Base-by-base conservation (phyloP, 2,329 filamentous ascomycete species). In the Clarireedia paspali region DNA sequence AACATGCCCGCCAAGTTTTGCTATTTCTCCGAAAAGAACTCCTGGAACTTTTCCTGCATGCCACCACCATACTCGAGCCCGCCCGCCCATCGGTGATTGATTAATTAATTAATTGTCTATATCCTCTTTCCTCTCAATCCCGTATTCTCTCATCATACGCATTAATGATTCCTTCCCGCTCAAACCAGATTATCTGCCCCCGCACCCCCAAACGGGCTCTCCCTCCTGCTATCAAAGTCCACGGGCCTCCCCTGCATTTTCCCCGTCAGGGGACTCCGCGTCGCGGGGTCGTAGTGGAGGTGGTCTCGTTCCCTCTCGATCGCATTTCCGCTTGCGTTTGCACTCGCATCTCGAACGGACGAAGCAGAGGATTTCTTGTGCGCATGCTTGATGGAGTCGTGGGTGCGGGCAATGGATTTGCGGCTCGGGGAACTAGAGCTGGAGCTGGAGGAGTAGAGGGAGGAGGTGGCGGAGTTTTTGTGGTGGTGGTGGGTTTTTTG, bases 281-380 rank as follows among this genome's bases (percentile, higher is more conserved):
- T 2, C 5, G 45, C 34, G 3, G 52, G 52, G 26, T 55, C 52
- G n/a, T 55, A 49, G 24, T 55, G 46, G n/a, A 55, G 34, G 14
- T 44, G 36, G 34, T 55, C 52, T 15, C 52, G 12, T 27, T 27
- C 24, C 23, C 24, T 15, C 26, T 14, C 10, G n/a, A 6, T n/a
- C n/a, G 9, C 39, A 12, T 17, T 45, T 23, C 6, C 6, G 12
- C n/a, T 26, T 12, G 42, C 27, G 27, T 17, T 45, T 5, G 17
- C 6, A 24, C n/a, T 26, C 20, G 42, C 27, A 1, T 30, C 27
- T 9, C 27, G 6, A 4, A 30, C 10, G 3, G 27, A 30, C 27
- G 27, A 30, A 30, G 7, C 10, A 7, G 51, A 48, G 12, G 23
- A 27, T 36, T 50, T 49, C 20, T 45, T 45, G 23, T 45, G 5